Evolutionary conservation across 1,139 yeast genomes (phyloP), one percentile per base, ranked within the genome.

Genomic region (Yamadazyma friedrichii): DNA sequence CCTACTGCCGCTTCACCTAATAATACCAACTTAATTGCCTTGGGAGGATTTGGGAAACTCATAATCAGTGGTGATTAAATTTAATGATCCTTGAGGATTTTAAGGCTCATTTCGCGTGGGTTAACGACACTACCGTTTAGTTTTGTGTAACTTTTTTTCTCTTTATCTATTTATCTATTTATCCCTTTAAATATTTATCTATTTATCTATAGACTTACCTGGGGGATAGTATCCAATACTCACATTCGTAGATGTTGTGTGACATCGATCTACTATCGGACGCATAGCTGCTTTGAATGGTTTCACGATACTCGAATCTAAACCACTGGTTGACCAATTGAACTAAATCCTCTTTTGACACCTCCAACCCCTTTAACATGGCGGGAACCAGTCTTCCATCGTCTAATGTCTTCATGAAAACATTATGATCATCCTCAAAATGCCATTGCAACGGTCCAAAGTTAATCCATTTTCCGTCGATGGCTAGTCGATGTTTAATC

Each of bases 1-100:
- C 98, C 98, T 22, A 93, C 98, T 0, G 98, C 98, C 1, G 98
- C 98, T 62, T 93, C 98, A 22, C 98, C 98, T 41, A 91, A 72
- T 36, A 91, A 77, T 16, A 91, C 98, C 43, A 91, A 76, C 64
- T 91, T 91, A 42, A 91, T 95, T 10, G 95, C 80, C 32, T 89
- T 85, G 40, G 87, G 62, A 64, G 62, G 79, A 62, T 55, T 71
- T 22, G 67, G 65, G 43, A 59, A 61, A 48, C 66, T 62, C 68
- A 64, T 62, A n/a, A 6, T 27, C 11, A n/a, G 4, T 8, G 4
- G 3, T n/a, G 15, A 13, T 4, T 10, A 33, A 9, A n/a, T 15
- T 35, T 28, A 20, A 35, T 35, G 38, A 35, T 35, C 38, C 38
- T 35, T 35, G 29, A 34, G 30, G n/a, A 35, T 15, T 30, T 28